Conservation (phyloP, 352 stramenopile species). For the Phytopythium montanum region DNA sequence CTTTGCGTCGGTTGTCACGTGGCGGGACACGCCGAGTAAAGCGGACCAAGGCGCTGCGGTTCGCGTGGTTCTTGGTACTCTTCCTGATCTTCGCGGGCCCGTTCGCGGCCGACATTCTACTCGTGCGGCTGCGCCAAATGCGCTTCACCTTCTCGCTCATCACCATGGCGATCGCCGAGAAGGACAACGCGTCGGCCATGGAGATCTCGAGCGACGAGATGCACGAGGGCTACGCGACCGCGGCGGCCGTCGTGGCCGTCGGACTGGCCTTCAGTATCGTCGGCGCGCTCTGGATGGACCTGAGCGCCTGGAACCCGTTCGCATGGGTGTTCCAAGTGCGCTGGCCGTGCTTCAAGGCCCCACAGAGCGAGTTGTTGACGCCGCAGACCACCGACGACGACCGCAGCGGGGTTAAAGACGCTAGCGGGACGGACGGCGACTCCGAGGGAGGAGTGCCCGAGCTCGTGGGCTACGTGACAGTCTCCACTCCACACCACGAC, state of each 20-base stretch:
- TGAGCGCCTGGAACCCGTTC: slow-evolving; percentile 2
- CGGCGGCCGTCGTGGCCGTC: neutral
- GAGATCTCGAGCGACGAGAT: slow-evolving; percentile 19
- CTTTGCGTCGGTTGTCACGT: neutral
- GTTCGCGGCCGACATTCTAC: slow-evolving; percentile 25
- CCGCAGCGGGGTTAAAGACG: too few species aligned
- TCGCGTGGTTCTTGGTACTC: slow-evolving; percentile 7
- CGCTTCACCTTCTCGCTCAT: slow-evolving; percentile 27
- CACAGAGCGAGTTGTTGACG: neutral
- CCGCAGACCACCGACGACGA: neutral
- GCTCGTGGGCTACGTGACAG: neutral
- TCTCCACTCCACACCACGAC: neutral
- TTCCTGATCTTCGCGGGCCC: slow-evolving; percentile 19
- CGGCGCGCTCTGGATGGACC: slow-evolving; percentile 6
- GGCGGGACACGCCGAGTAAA: neutral
- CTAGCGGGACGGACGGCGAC: neutral
- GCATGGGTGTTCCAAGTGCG: neutral
- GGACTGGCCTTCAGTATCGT: slow-evolving; percentile 15
- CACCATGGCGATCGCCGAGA: slow-evolving; percentile 31
- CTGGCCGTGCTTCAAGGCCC: too few species aligned
- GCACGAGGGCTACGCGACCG: slow-evolving; percentile 14
- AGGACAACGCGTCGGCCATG: slow-evolving; percentile 13
- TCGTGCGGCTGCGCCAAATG: slow-evolving; percentile 26
- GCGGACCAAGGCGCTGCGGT: neutral
- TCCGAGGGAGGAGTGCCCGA: neutral